Percentiles rank a stretch among this genome's conserved stretches.
These are phyloP conservation scores for Flaveria floridana DNA, from an alignment of 140 eudicot genomes.

Conservation along the genomic window DNA sequence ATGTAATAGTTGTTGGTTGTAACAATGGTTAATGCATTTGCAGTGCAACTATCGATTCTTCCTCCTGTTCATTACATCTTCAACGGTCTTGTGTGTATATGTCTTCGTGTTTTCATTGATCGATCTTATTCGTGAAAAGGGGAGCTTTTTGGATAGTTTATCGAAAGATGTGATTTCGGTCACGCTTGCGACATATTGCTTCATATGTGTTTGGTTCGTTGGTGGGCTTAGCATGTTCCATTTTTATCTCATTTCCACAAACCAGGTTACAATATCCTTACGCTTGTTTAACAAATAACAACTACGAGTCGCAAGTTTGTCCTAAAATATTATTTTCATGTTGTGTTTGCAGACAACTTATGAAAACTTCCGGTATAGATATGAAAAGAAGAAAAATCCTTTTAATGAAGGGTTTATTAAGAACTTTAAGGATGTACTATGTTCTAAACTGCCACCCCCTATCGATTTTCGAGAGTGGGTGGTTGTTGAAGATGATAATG, in stretches of 20 bases:
- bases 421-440: slow-evolving; percentile 56
- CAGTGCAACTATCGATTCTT: slow-evolving; percentile 79
- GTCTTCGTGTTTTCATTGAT: slow-evolving; percentile 60
- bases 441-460: slow-evolving; percentile 51
- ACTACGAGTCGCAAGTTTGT: not conserved
- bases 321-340: not conserved
- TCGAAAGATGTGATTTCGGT: slow-evolving; percentile 47
- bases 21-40: slow-evolving; percentile 34
- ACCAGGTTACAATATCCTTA: slow-evolving; percentile 52
- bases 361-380: slow-evolving; percentile 65
- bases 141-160: slow-evolving; percentile 37
- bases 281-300: not conserved
- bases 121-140: slow-evolving; percentile 42
- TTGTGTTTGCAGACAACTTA: slow-evolving; percentile 61
- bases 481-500: slow-evolving; percentile 45
- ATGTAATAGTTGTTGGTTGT: slow-evolving; percentile 15
- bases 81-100: slow-evolving; percentile 57
- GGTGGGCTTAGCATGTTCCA: slow-evolving; percentile 77
- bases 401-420: slow-evolving; percentile 49
- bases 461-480: slow-evolving; percentile 68
- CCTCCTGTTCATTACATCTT: slow-evolving; percentile 53
- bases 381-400: slow-evolving; percentile 73
- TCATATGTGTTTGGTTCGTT: slow-evolving; percentile 66
- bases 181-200: slow-evolving; percentile 49
- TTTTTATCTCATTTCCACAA: slow-evolving; percentile 62